Evolutionary conservation across 1,284 basidiomycete species (phyloP), one percentile per base, ranked within the genome.

Genomic region (Trichosporon coremiiforme): DNA sequence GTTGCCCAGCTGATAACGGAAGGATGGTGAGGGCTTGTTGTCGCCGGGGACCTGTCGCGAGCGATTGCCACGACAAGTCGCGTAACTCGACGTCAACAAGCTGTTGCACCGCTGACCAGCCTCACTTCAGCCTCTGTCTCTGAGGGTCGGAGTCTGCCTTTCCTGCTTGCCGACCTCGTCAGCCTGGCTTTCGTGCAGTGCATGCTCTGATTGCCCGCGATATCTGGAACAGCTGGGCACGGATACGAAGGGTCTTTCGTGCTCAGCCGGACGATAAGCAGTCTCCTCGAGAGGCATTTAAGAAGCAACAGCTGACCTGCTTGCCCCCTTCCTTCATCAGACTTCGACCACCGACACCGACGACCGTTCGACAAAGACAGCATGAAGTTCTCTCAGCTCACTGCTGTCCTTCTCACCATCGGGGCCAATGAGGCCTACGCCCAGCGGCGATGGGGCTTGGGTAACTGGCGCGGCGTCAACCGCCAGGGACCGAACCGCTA

Each of bases 311-410:
- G 29, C 57, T 62, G 57, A 62, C 31, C n/a, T 2, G 5, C 17
- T 2, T 53, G 4, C 33, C 31, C 13, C 29, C 31, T 60, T 15
- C 13, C 25, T 62, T 62, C 57, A 62, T n/a, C 57, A 31, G 29
- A 62, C 57, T n/a, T 33, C 57, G 17, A 33, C 29, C 6, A 31
- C 29, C 57, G 29, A 62, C 57, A 62, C 29, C 57, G 17, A 33
- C 29, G 9, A 20, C 15, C 33, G 29, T 62, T 33, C 57, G 17
- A n/a, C 17, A 31, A 17, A 33, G 57, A 13, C 57, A 62, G 57
- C 57, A 62, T 62, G 57, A 62, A 62, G 57, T 31, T 62, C 57
- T 17, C 57, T 35, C 57, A 62, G 57, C 57, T 62, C 29, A 9
- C 17, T 33, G 57, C 57, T 62, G 57, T 62, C 57, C 12, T 62